Conservation (phyloP, 257 asterid genomes). For the Haberlea rhodopensis region DNA sequence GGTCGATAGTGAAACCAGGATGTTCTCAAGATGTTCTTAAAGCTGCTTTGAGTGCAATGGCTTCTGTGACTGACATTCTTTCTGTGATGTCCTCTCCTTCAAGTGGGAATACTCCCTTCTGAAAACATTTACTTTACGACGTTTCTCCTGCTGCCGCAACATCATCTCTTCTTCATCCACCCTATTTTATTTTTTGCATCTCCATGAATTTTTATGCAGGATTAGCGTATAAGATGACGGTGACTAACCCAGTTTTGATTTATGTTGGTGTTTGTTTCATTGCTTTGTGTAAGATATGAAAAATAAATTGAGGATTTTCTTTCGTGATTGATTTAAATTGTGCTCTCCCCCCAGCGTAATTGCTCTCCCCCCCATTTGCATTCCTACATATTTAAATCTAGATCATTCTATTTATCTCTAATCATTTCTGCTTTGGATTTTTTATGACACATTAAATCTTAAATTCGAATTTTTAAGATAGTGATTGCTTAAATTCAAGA, state of each 20-base stretch:
- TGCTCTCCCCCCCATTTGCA: no score
- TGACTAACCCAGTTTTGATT: constrained; percentile 26
- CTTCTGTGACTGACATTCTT: constrained; percentile 82
- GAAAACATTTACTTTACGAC: constrained; percentile 6
- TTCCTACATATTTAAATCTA: no score
- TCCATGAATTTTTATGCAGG: neutral
- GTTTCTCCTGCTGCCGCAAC: neutral
- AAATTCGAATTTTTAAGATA: no score
- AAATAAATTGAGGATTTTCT: constrained; percentile 23
- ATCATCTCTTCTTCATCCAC: neutral
- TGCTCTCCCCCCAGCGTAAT: no score
- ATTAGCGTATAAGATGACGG: constrained; percentile 14
- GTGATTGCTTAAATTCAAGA: no score
- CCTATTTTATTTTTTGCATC: neutral
- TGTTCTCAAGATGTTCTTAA: constrained; percentile 93
- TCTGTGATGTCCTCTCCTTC: constrained; percentile 62
- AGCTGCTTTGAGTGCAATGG: constrained; percentile 94
- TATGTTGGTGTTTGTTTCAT: neutral
- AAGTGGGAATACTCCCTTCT: constrained; percentile 49
- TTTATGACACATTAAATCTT: no score
- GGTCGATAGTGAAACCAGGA: constrained; percentile 91
- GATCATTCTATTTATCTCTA: no score
- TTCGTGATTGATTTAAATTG: no score
- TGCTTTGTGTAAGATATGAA: constrained; percentile 18
- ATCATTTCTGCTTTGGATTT: no score